Conservation (phyloP, 1,139 yeast species). For the Candida sanyaensis region DNA sequence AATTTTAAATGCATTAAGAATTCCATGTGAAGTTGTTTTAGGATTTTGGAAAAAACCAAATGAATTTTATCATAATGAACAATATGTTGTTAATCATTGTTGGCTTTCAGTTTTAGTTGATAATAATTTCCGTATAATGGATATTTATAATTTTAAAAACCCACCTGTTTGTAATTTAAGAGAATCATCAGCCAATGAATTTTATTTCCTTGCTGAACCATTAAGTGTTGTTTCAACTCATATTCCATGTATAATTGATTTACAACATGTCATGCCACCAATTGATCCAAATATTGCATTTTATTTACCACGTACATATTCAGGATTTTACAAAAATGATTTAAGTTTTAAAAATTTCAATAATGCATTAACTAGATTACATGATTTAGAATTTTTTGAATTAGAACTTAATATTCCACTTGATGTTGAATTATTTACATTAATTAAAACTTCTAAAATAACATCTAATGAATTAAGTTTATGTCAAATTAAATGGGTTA, state of each 20-base stretch:
- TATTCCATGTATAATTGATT: conserved; percentile 73
- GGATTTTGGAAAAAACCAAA: conserved; percentile 87
- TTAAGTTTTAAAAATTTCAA: conserved; percentile 68
- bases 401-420: conserved; percentile 70
- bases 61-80: conserved; percentile 52
- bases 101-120: conserved; percentile 84
- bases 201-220: conserved; percentile 81
- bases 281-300: conserved; percentile 77
- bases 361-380: conserved; percentile 71
- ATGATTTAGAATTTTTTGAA: conserved; percentile 78
- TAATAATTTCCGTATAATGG: conserved; percentile 79
- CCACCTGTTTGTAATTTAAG: conserved; percentile 40
- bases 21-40: conserved; percentile 72
- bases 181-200: conserved; percentile 39
- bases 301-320: conserved; percentile 81
- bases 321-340: conserved; percentile 67
- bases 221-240: conserved; percentile 78
- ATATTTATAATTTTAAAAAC: conserved; percentile 43
- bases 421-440: conserved; percentile 63
- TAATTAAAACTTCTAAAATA: conserved; percentile 53
- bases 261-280: conserved; percentile 87
- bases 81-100: conserved; percentile 72
- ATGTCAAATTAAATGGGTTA: conserved; percentile 75
- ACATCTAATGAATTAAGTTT: conserved; percentile 60
- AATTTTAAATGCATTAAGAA: conserved; percentile 68